Evolutionary conservation across 2,329 filamentous ascomycete species (phyloP), one percentile per base, ranked within the genome.

Genomic region (Trichophyton schoenleinii): DNA sequence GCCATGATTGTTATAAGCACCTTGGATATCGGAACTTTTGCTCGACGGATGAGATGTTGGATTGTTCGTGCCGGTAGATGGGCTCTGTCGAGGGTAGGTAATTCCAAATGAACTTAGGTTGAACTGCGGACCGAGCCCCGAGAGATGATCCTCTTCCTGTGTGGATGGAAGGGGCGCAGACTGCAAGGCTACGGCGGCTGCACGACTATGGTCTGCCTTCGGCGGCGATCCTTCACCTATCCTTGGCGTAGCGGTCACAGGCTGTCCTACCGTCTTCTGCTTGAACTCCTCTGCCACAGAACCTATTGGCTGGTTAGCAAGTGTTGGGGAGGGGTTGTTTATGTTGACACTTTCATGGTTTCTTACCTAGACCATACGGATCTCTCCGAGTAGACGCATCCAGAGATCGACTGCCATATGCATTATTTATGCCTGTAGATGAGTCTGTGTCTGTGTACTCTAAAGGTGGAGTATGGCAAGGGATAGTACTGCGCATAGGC

Each of bases 1-100:
- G 34, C 55, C 55, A 58, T 58, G 55, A 4, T 58, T 31, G 20
- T 58, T 58, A 41, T 58, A 58, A n/a, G 55, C 55, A 22, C 34
- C 11, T n/a, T 42, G 34, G 20, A 58, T 41, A n/a, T 58, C 55
- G 15, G 34, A 20, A 13, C 31, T 18, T n/a, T 58, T 41, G 34
- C 13, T 28, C 1, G 55, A 18, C 20, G 69, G 66, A 15, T 69
- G 69, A 52, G 69, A 71, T 5, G 72, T 70, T 0, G 71, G 67
- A 9, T 73, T 71, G 11, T 74, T 69, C 52, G 68, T 74, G 62
- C 74, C 64, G 28, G 66, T 69, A n/a, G 73, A 72, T 20, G 72
- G 62, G 46, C 70, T 72, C 38, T 69, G 67, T 58, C 72, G 70
- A 7, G 67, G 65, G 60, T 70, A 75, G 0, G 71, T 69, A 25